These are phyloP conservation scores for Aspergillus baeticus DNA, from an alignment of 495 filamentous ascomycete genomes.

Conservation along the genomic window DNA sequence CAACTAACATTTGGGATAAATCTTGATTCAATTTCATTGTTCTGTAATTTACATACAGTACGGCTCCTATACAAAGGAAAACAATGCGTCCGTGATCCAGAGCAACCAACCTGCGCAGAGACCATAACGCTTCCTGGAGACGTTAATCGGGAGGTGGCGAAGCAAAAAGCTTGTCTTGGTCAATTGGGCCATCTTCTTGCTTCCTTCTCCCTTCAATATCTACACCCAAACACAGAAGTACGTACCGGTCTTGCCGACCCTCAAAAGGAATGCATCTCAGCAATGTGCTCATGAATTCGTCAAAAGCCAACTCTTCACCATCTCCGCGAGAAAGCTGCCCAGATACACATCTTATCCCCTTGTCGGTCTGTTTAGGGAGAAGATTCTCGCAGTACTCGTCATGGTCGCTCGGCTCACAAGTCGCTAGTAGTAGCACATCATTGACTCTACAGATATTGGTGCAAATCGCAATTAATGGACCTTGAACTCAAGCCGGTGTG, in stretches of 20 bases:
- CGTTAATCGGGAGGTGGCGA: conserved; percentile 3
- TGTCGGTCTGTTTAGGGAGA: conserved; percentile 13
- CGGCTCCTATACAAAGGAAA: conserved; percentile 1
- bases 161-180: conserved; percentile 12
- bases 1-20: neutral
- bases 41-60: conserved; percentile 14
- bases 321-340: neutral
- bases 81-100: neutral
- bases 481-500: neutral
- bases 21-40: too few relatives aligned
- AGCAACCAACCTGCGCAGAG: neutral
- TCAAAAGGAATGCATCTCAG: neutral
- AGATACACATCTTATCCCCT: conserved; percentile 1
- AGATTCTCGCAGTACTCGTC: conserved; percentile 1
- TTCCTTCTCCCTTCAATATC: neutral
- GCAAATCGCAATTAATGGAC: conserved; percentile 10
- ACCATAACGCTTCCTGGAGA: neutral
- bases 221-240: neutral
- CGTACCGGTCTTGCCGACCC: neutral
- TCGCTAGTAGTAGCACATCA: conserved; percentile 5
- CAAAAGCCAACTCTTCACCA: neutral
- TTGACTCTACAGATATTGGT: conserved; percentile 1
- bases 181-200: neutral
- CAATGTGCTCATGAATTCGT: neutral
- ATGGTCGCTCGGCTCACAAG: neutral